Evolutionary conservation across 2,329 filamentous ascomycete species (phyloP).

Genomic region (Mariannaea elegans): DNA sequence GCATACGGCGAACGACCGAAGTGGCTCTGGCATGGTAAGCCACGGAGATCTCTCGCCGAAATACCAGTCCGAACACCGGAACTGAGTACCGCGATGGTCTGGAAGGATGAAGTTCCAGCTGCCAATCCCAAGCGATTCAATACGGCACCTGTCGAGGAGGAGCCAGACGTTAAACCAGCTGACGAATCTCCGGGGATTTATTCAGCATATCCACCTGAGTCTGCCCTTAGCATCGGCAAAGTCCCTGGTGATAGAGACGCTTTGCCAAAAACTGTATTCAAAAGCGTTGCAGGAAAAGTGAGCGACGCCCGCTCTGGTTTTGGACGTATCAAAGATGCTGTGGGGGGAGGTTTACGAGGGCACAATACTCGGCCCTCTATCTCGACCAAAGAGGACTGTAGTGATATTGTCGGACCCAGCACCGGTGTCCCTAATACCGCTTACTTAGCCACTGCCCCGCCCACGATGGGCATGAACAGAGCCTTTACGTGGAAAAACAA

Average conservation of each 20-base stretch:
- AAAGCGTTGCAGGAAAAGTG: conserved; percentile 80
- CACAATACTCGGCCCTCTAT: conserved; percentile 62
- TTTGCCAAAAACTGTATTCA: conserved; percentile 74
- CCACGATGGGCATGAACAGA: conserved; percentile 50
- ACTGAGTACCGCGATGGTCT: conserved; percentile 58
- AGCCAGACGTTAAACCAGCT: conserved; percentile 53
- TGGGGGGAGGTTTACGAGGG: conserved; percentile 68
- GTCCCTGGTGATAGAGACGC: conserved; percentile 63
- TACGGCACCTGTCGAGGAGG: conserved; percentile 62
- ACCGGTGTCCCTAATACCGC: conserved; percentile 31
- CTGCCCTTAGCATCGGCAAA: conserved; percentile 57
- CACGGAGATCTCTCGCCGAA: conserved; percentile 68
- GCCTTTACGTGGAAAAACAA: conserved; percentile 72
- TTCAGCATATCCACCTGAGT: conserved; percentile 54
- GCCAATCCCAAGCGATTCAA: conserved; percentile 60
- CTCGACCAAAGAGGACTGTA: conserved; percentile 59
- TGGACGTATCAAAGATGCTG: conserved; percentile 85
- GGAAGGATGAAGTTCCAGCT: conserved; percentile 57
- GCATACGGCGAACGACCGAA: conserved; percentile 85
- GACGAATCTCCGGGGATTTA: conserved; percentile 58
- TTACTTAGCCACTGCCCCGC: conserved; percentile 48
- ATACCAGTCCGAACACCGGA: conserved; percentile 59
- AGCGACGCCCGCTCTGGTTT: conserved; percentile 84
- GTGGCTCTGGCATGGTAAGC: conserved; percentile 95
- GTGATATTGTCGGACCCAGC: conserved; percentile 43